A percentile compares a stretch with the other conserved stretches of the same genome.
phyloP scores from a whole-genome alignment of 176 grass and related monocot species.

The Puccinellia tenuiflora region DNA sequence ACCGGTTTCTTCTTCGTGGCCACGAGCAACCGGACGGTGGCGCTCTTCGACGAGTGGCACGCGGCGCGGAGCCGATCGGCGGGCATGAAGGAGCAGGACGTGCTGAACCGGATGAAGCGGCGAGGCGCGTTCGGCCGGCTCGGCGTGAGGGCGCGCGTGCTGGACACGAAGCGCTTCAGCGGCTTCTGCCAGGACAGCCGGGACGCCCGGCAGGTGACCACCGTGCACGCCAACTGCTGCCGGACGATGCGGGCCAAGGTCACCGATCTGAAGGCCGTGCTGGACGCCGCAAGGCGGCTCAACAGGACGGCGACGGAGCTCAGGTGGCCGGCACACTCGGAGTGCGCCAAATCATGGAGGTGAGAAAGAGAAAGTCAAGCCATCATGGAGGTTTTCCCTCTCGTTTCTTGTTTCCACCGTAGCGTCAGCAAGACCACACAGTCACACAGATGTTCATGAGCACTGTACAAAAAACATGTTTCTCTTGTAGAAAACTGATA shows the following conservation, averaged over 20 bases:
- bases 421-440: background rate
- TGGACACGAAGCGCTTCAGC: constrained; percentile 67
- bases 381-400: background rate
- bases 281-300: constrained; percentile 3
- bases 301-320: background rate
- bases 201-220: constrained; percentile 46
- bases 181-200: constrained; percentile 65
- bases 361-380: background rate
- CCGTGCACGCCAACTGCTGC: constrained; percentile 86
- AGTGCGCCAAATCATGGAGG: constrained; percentile 28
- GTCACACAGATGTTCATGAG: background rate
- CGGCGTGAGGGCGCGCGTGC: constrained; percentile 47
- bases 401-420: background rate
- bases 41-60: constrained; percentile 61
- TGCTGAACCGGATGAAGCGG: constrained; percentile 53
- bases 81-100: constrained; percentile 80
- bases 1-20: constrained; percentile 65
- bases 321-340: constrained; percentile 30
- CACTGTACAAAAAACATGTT: background rate
- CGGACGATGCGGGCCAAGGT: constrained; percentile 60
- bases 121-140: constrained; percentile 35
- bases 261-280: constrained; percentile 45
- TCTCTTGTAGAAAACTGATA: background rate
- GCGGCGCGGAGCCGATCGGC: constrained; percentile 14
- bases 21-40: constrained; percentile 41